Evolutionary conservation across 2,329 filamentous ascomycete genomes (phyloP), one percentile per base, ranked within the genome.

Genomic region (Alternaria tenuissima): DNA sequence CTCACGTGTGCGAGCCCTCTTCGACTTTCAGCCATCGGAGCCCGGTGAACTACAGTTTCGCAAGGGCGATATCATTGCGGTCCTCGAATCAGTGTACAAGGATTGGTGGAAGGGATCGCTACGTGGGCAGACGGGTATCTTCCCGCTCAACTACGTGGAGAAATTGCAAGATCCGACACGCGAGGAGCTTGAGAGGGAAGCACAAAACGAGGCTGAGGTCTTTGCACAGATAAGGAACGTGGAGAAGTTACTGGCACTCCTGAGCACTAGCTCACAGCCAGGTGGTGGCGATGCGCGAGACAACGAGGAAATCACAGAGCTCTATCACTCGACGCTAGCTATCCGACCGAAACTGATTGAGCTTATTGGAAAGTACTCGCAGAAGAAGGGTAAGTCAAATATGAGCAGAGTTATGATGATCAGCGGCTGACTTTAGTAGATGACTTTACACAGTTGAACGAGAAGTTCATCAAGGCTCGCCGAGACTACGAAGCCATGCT

Each of bases 21-120:
- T 92, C 77, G 95, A 99, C 78, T 99, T 99, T 78, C 89, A 91
- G 52, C 94, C 95, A 2, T 96, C 94, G 0, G 95, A 99, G 78
- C 88, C 93, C 0, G 95, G 94, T 48, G 95, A 99, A 81, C 84
- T 99, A 63, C 93, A 96, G 69, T 99, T 99, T 79, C 91, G 94
- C 69, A 97, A 96, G 81, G 94, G 95, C 28, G 95, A 99, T 76
- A 91, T 98, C 41, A 99, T 99, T 78, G 94, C 95, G 1, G 95
- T 99, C 16, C 85, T 99, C 41, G 95, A 98, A 80, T 97, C 94
- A 1, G 95, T 98, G 2, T 99, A 96, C 82, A 99, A 98, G 80
- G 95, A 99, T 79, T 99, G 95, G 95, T 99, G 95, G 95, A 94
- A 96, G 71, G 95, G 95, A 1, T 96, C 94, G 42, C 83, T 99